phyloP scores from a whole-genome alignment of 805 yeast species.

The Hanseniaspora osmophila region DNA sequence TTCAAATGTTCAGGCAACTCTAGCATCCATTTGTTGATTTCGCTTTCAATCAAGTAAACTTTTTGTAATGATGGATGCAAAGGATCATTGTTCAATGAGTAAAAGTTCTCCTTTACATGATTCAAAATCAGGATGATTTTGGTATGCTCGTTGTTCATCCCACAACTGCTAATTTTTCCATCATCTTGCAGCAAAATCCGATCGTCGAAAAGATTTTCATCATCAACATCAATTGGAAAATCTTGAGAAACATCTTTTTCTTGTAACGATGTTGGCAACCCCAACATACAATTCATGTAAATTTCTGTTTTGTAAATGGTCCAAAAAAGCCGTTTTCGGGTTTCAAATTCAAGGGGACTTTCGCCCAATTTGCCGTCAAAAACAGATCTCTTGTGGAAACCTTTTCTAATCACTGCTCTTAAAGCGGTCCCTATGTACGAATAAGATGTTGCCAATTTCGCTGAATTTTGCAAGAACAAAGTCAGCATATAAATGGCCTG shows the following conservation, averaged over 20 bases:
- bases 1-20: constrained; percentile 55
- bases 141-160: constrained; percentile 78
- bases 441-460: constrained; percentile 74
- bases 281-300: constrained; percentile 75
- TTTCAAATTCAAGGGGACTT: constrained; percentile 70
- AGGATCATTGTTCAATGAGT: constrained; percentile 44
- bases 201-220: constrained; percentile 65
- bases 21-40: constrained; percentile 58
- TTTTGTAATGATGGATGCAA: constrained; percentile 12
- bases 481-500: constrained; percentile 81
- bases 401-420: constrained; percentile 69
- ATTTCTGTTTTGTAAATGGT: constrained; percentile 84
- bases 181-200: constrained; percentile 37
- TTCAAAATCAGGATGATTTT: constrained; percentile 54
- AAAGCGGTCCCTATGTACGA: constrained; percentile 81
- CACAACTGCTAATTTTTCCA: constrained; percentile 51
- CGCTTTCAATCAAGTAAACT: constrained; percentile 52
- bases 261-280: constrained; percentile 63
- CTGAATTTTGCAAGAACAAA: constrained; percentile 75
- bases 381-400: constrained; percentile 60
- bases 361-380: constrained; percentile 28
- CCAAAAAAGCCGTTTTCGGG: constrained; percentile 76
- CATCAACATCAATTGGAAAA: constrained; percentile 72
- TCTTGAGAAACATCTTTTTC: constrained; percentile 81
- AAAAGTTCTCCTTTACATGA: constrained; percentile 51